These are phyloP conservation scores for Irpex rosettiformis DNA, from an alignment of 1,284 basidiomycete genomes.

Conservation along the genomic window DNA sequence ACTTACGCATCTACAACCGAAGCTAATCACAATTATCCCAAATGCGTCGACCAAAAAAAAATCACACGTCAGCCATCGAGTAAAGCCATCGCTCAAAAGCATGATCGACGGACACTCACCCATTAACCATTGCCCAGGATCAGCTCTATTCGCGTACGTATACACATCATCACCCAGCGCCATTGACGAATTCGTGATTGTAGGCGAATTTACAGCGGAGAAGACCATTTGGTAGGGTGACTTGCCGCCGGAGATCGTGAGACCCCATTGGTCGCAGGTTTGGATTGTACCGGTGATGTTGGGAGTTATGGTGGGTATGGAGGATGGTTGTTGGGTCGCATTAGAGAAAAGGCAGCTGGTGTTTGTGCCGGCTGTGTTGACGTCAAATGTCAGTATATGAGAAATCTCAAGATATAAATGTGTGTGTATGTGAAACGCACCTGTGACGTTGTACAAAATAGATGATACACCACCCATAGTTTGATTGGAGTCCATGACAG, in stretches of 20 bases:
- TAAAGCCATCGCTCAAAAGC: neutral
- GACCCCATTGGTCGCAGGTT: constrained; percentile 47
- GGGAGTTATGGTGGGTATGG: constrained; percentile 26
- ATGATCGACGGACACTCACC: neutral
- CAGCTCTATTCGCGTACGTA: neutral
- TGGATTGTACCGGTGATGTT: constrained; percentile 38
- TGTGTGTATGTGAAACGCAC: too few species aligned
- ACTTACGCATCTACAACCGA: constrained; percentile 24
- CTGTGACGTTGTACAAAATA: constrained; percentile 31
- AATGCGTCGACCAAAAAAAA: constrained; percentile 46
- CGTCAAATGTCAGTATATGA: neutral
- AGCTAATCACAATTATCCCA: too few species aligned
- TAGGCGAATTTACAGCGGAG: constrained; percentile 34
- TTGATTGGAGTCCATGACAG: constrained; percentile 35
- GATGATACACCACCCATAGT: constrained; percentile 38
- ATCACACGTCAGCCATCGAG: constrained; percentile 13
- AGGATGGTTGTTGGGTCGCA: neutral
- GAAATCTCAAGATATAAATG: neutral
- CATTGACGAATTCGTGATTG: neutral
- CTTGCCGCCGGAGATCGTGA: constrained; percentile 41
- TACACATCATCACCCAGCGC: neutral
- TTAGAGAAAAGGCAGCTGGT: neutral
- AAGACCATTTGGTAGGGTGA: constrained; percentile 46
- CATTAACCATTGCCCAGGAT: neutral
- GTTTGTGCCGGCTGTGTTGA: neutral